These are phyloP conservation scores for Pseudodiploospora longispora DNA, from an alignment of 2,329 filamentous ascomycete genomes.

Conservation along the genomic window DNA sequence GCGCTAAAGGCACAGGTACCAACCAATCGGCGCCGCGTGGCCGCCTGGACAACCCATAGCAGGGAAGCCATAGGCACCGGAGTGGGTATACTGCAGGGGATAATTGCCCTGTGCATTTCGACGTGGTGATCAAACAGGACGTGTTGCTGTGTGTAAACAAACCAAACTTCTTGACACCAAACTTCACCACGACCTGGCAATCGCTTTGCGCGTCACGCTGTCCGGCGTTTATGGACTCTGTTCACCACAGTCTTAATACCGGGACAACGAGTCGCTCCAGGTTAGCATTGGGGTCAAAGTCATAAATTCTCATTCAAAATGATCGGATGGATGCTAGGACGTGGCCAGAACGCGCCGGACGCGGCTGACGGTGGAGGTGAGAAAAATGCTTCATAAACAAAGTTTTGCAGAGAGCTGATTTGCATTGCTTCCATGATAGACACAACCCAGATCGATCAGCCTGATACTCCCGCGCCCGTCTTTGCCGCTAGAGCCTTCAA, in stretches of 20 bases:
- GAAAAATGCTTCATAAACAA: slow-evolving; percentile 3
- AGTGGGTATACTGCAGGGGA: no score
- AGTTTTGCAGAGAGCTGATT: not conserved
- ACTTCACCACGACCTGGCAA: no score
- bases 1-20: not conserved
- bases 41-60: not conserved
- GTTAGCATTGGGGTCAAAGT: not conserved
- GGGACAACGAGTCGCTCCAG: no score
- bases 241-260: no score
- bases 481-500: slow-evolving; percentile 60
- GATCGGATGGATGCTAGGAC: slow-evolving; percentile 53
- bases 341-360: slow-evolving; percentile 31
- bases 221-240: no score
- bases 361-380: slow-evolving; percentile 21
- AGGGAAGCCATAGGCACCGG: no score
- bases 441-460: slow-evolving; percentile 44
- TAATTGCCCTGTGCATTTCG: no score
- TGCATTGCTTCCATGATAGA: slow-evolving; percentile 17
- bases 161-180: no score
- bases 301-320: slow-evolving; percentile 24
- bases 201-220: no score
- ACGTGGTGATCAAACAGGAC: no score
- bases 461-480: slow-evolving; percentile 58
- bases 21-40: slow-evolving; percentile 1
- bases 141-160: no score